These are phyloP conservation scores for Coemansia sp. DNA, from an alignment of 192 early-diverging fungal genomes.

Conservation along the genomic window DNA sequence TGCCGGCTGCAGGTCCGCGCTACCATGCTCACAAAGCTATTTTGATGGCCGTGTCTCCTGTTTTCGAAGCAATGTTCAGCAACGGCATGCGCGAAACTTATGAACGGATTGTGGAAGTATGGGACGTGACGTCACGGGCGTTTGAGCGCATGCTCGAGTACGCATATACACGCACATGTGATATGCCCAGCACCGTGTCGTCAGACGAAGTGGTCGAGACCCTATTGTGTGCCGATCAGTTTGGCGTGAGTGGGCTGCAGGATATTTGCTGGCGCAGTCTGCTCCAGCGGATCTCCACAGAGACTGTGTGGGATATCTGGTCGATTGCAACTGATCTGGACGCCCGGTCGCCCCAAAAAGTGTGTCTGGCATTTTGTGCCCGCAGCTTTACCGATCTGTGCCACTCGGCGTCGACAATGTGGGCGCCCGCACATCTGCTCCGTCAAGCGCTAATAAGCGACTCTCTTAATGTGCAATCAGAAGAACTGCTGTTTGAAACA, in stretches of 20 bases:
- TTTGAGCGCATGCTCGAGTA: conserved; percentile 53
- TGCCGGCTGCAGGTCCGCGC: conserved; percentile 21
- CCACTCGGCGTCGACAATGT: conserved; percentile 26
- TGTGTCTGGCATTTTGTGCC: conserved; percentile 37
- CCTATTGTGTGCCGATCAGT: conserved; percentile 51
- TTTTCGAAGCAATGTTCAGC: conserved; percentile 59
- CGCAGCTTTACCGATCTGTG: conserved; percentile 45
- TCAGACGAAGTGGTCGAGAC: conserved; percentile 49
- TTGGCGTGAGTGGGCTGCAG: conserved; percentile 36
- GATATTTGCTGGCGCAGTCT: conserved; percentile 48
- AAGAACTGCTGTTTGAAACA: conserved; percentile 45
- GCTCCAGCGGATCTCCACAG: conserved; percentile 14
- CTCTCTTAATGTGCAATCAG: conserved; percentile 38
- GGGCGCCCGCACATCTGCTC: conserved; percentile 43
- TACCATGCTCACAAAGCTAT: conserved; percentile 58
- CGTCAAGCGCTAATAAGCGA: conserved; percentile 43
- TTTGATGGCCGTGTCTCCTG: conserved; percentile 52
- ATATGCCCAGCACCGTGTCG: conserved; percentile 21
- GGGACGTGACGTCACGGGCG: conserved; percentile 52
- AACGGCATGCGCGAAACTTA: conserved; percentile 62
- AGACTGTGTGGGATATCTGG: conserved; percentile 55
- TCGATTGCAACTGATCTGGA: conserved; percentile 42
- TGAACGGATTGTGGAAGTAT: conserved; percentile 45
- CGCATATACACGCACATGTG: conserved; percentile 48
- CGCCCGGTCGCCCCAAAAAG: conserved; percentile 24